Evolutionary conservation across 345 rosid genomes (phyloP), one percentile per base, ranked within the genome.

Genomic region (Gossypioides kirkii): DNA sequence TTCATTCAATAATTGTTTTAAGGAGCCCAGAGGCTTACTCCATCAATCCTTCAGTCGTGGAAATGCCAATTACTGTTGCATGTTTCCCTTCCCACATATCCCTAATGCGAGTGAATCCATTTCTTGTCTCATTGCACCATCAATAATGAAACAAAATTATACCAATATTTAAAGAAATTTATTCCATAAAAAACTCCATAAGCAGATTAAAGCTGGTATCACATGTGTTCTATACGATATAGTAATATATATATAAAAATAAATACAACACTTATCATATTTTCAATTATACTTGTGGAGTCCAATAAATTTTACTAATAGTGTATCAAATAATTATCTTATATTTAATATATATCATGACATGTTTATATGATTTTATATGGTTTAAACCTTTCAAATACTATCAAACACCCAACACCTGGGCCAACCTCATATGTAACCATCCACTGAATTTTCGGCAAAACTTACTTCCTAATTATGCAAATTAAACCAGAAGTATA

Each of bases 71-170:
- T 2, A 11, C 2, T 36, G 38, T 32, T 45, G 54, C 38, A 65
- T 45, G 8, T 63, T 41, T 41, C 20, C 50, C 49, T 63, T 63
- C 69, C 28, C 26, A 63, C n/a, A 2, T 4, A 20, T 45, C 16
- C 26, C 10, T 41, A 22, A 4, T 53, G 10, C n/a, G 67, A n/a
- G 47, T 62, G 67, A 38, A 16, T 62, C 41, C 18, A 41, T 62
- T 62, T 18, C 68, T 62, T 41, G 68, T 62, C 68, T 41, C 14
- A 62, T 38, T n/a, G 46, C 25, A 62, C 67, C 54, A 65, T 65
- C 32, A 45, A 45, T 8, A 13, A 66, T 14, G 20, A 32, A 32
- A 10, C 50, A 2, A 46, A 46, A 46, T 12, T 2, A 46, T 46
- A 10, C 16, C 4, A 46, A 11, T 46, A 32, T 32, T 32, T 32